Base-by-base conservation (phyloP, 352 stramenopile species). In the Saprolegnia parasitica region DNA sequence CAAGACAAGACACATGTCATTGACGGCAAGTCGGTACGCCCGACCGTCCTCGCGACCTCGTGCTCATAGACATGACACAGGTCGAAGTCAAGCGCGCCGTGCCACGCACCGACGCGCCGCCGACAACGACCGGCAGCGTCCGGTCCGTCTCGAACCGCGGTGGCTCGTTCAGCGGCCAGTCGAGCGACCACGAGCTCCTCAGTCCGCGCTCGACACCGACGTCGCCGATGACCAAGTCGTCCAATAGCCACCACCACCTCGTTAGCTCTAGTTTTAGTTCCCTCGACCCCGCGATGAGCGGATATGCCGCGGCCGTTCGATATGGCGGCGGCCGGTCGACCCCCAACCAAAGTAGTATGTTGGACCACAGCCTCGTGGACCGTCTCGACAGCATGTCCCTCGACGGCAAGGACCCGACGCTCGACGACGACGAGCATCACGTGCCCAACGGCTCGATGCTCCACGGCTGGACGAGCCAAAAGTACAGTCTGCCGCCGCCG, bases 1-100 rank as follows among this genome's bases (percentile, higher is more conserved):
- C 79, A 95, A 65, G 87, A 93, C 46, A 85, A 84, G 63, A 90
- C 89, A 56, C 91, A 98, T 73, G 81, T 96, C 49, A 95, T 98
- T 57, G 90, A 97, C 74, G 84, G 88, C 64, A 98, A 98, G 81
- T 91, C 86, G 32, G 87, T 84, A 76, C 65, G 35, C 11, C 29
- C 15, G 11, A 16, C 39, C 8, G 8, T 15, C 29, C 20, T 23
- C 20, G 26, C 10, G 26, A 21, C 11, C 1, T 60, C 13, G 11
- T 60, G 26, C 42, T 49, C 57, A 55, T 37, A 11, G 4, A 47
- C n/a, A 20, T 15, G 18, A 5, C 50, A 11, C 39, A 83, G 77
- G 77, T 95, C 26, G 87, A 95, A 72, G 87, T 95, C 8, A 95
- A 95, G 68, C 86, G 87, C 9, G 87, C 87, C 21, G 87, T 96